A percentile compares a stretch with the other conserved stretches of the same genome.
Conservation (phyloP, 176 grass and related monocot species). For the bread wheat (Triticum aestivum) region DNA sequence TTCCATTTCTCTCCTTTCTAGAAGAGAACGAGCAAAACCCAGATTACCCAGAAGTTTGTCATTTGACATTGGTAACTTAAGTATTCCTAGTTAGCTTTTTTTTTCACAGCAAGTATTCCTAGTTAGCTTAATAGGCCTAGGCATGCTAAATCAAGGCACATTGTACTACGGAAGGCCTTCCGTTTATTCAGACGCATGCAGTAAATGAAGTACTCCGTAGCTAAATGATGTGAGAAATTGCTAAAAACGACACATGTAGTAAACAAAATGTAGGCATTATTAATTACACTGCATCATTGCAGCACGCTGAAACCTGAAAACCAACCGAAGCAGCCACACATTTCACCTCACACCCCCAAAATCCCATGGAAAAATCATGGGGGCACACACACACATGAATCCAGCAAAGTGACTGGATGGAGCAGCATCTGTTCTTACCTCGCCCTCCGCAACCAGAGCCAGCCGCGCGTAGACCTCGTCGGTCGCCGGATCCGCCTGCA, state of each 20-base stretch:
- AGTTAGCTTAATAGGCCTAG: neutral
- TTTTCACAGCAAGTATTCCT: neutral
- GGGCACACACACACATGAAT: neutral
- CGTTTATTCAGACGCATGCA: neutral
- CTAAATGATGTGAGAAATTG: conserved; percentile 3
- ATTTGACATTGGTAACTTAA: neutral
- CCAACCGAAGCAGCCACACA: neutral
- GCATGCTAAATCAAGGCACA: conserved; percentile 16
- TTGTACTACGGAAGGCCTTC: neutral
- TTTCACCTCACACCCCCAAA: neutral
- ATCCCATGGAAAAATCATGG: neutral
- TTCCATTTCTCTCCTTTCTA: neutral
- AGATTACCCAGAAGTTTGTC: neutral
- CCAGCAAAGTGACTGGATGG: neutral
- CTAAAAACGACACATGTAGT: neutral
- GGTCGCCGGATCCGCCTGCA: conserved; percentile 87
- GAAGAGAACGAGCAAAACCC: neutral
- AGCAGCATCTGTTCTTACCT: conserved; percentile 45
- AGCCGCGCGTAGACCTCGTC: conserved; percentile 91
- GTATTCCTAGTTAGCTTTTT: neutral
- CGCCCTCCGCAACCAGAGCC: conserved; percentile 65
- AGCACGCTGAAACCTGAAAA: neutral
- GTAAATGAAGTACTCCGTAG: neutral
- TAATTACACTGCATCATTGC: neutral
- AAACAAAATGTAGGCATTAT: conserved; percentile 15